Evolutionary conservation across 116 monocot genomes (phyloP).

Genomic region (Iris pallida): DNA sequence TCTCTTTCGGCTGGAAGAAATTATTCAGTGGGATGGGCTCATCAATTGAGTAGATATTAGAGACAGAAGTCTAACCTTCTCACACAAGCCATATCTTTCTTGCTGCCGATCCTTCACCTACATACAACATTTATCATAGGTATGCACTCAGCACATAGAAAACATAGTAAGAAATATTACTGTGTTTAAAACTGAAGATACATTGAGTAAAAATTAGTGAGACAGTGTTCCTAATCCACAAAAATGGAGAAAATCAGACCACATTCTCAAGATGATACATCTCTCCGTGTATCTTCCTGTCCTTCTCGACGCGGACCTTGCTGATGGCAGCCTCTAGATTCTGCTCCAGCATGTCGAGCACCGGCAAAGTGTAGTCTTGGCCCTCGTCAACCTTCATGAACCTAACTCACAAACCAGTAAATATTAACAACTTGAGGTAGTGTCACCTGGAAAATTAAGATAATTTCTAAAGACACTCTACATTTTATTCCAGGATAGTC

Average conservation of each 20-base stretch:
- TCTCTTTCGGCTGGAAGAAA: too few relatives aligned
- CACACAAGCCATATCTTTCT: slow-evolving; percentile 28
- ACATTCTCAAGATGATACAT: slow-evolving; percentile 36
- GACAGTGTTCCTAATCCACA: too few relatives aligned
- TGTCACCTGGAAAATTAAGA: too few relatives aligned
- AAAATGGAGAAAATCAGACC: too few relatives aligned
- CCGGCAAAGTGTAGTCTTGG: slow-evolving; percentile 47
- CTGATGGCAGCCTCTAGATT: slow-evolving; percentile 54
- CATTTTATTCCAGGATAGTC: too few relatives aligned
- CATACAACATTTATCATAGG: not conserved
- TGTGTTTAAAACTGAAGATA: not conserved
- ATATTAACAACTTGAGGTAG: too few relatives aligned
- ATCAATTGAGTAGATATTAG: too few relatives aligned
- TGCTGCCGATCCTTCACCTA: slow-evolving; percentile 36
- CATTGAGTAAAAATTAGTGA: not conserved
- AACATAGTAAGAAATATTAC: not conserved
- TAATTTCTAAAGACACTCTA: too few relatives aligned
- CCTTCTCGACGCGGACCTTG: slow-evolving; percentile 52
- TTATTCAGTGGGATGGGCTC: too few relatives aligned
- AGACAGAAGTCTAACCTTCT: slow-evolving; percentile 24
- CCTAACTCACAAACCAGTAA: not conserved
- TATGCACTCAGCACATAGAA: not conserved
- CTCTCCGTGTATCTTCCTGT: slow-evolving; percentile 54
- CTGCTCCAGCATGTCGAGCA: slow-evolving; percentile 41
- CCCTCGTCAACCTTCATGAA: slow-evolving; percentile 52